Evolutionary conservation across 441 rosid genomes (phyloP).

Genomic region (Croton setiger): DNA sequence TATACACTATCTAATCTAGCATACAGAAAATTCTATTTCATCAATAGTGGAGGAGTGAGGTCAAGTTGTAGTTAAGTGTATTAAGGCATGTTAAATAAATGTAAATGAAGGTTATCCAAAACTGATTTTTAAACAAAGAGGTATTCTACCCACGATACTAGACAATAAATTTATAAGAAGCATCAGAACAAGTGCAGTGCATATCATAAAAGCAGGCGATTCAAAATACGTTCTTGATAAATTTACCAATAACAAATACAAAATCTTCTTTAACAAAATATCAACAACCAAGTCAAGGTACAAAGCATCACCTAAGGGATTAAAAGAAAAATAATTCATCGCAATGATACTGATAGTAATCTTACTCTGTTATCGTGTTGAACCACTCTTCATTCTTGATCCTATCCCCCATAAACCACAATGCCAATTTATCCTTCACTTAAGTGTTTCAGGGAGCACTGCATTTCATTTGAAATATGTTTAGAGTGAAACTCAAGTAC

Average conservation of each 20-base stretch:
- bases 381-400: neutral
- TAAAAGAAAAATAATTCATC: neutral
- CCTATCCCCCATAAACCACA: neutral
- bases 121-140: neutral
- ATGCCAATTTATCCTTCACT: neutral
- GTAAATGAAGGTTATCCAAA: neutral
- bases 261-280: neutral
- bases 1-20: neutral
- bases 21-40: neutral
- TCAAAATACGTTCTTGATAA: neutral
- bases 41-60: neutral
- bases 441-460: neutral
- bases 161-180: neutral
- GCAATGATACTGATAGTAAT: neutral
- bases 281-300: neutral
- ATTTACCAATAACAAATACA: neutral
- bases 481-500: neutral
- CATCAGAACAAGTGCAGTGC: neutral
- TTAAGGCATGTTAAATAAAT: neutral
- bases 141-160: neutral
- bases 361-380: neutral
- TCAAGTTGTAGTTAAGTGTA: neutral
- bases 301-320: neutral
- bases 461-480: neutral
- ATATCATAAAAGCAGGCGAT: neutral